Evolutionary conservation across 352 stramenopile species (phyloP), one percentile per base, ranked within the genome.

Genomic region (Phytophthora idaei): DNA sequence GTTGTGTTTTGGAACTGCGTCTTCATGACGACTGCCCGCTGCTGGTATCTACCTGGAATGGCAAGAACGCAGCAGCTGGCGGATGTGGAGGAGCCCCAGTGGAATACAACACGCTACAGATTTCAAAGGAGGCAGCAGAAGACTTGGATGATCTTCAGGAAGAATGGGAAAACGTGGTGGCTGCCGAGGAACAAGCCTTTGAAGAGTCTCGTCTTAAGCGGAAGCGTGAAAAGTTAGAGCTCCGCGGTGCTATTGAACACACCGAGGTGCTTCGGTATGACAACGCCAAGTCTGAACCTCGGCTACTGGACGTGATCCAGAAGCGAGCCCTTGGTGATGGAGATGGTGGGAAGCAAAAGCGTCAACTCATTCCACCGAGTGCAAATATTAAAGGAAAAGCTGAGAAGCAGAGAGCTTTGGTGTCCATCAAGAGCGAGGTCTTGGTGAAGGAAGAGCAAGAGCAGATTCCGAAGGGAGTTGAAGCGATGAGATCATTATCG

Each of bases 31-130:
- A 94, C 56, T 92, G 83, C 50, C 81, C 83, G 4, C 39, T 93
- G 8, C 48, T 91, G 36, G 69, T 92, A n/a, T 85, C 76, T 25
- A 81, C 80, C 2, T 94, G 83, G 83, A 82, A 81, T 36, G 81
- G 77, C 12, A 81, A 81, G 39, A 80, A 65, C 17, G 82, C 82
- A 12, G 65, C 67, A 29, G 71, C 62, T 34, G 80, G 73, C 25
- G 67, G 59, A 6, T 52, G 41, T 1, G 54, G 59, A 21, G 64
- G 64, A 27, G 59, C 44, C 56, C 61, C 63, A 47, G 39, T 71
- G 3, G 85, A 92, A 72, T 94, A 94, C 67, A 92, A 90, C 48
- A 94, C 85, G 3, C 68, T 94, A 4, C 82, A 92, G 54, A 94
- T 94, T 55, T 92, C 83, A 6, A 94, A 94, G 62, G 85, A 94